phyloP scores from a whole-genome alignment of 1,284 basidiomycete species.

The Moesziomyces globuligerus region DNA sequence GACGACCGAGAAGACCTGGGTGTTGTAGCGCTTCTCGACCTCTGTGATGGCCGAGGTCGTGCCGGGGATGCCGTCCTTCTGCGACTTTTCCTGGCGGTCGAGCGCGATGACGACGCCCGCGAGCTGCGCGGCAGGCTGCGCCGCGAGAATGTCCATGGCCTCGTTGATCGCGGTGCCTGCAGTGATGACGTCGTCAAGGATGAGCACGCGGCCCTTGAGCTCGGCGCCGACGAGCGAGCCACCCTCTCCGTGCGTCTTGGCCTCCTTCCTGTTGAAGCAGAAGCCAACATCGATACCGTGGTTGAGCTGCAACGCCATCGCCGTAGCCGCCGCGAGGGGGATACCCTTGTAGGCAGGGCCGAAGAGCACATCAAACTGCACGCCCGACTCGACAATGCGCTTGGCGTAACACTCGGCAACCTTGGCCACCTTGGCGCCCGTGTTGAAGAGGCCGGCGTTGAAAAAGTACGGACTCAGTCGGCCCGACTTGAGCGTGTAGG shows the following conservation, averaged over 20 bases:
- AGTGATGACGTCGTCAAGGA: constrained; percentile 97
- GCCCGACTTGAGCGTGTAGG: constrained; percentile 78
- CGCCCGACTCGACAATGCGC: constrained; percentile 73
- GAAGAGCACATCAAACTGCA: constrained; percentile 85
- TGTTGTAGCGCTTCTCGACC: constrained; percentile 79
- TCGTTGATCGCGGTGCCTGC: constrained; percentile 73
- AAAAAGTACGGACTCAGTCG: constrained; percentile 95
- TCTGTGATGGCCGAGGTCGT: constrained; percentile 71
- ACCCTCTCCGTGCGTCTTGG: constrained; percentile 96
- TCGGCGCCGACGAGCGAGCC: constrained; percentile 88
- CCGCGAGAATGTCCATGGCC: constrained; percentile 59
- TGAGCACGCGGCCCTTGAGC: constrained; percentile 77
- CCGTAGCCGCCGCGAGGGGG: constrained; percentile 87
- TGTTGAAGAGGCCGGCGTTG: constrained; percentile 86
- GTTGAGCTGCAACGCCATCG: constrained; percentile 76
- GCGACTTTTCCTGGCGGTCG: constrained; percentile 87
- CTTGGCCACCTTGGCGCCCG: constrained; percentile 81
- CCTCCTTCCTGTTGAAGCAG: constrained; percentile 94
- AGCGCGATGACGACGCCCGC: constrained; percentile 91
- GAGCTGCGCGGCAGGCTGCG: constrained; percentile 67
- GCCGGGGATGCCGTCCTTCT: constrained; percentile 68
- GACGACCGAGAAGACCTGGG: constrained; percentile 78
- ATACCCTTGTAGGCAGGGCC: constrained; percentile 99
- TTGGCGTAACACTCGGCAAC: constrained; percentile 86
- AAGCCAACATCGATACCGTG: constrained; percentile 79